Conservation (phyloP, 2,329 filamentous ascomycete genomes). For the Passalora sequoiae region DNA sequence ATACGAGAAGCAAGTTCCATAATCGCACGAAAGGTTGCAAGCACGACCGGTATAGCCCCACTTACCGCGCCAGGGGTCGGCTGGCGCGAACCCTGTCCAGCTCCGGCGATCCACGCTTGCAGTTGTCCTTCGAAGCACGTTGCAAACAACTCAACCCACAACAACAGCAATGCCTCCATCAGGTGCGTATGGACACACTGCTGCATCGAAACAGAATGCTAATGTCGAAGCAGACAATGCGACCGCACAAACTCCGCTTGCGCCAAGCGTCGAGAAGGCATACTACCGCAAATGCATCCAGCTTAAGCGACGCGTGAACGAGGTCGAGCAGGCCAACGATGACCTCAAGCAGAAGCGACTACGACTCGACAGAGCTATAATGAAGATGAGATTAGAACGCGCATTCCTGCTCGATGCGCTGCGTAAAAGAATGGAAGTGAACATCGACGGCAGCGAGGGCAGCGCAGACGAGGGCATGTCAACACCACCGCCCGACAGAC, state of each 20-base stretch:
- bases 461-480: slow-evolving; percentile 31
- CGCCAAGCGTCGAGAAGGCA: slow-evolving; percentile 89
- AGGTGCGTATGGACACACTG: no score
- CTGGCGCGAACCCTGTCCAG: no score
- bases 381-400: slow-evolving; percentile 85
- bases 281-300: slow-evolving; percentile 97
- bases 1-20: no score
- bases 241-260: slow-evolving; percentile 46
- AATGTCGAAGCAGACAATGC: neutral
- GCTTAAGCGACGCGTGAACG: slow-evolving; percentile 81
- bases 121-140: no score
- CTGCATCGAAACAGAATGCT: no score
- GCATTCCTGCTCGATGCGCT: slow-evolving; percentile 53
- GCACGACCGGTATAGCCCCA: no score
- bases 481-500: slow-evolving; percentile 30
- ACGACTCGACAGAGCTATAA: slow-evolving; percentile 76
- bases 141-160: no score
- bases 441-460: slow-evolving; percentile 39
- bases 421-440: slow-evolving; percentile 44
- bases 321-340: slow-evolving; percentile 89
- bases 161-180: no score
- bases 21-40: no score
- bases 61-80: no score
- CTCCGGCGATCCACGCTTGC: no score
- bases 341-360: slow-evolving; percentile 71